A percentile compares a stretch with the other conserved stretches of the same genome.
Evolutionary conservation across 2,329 filamentous ascomycete genomes (phyloP).

Genomic region (Pseudocercospora pini-densiflorae): DNA sequence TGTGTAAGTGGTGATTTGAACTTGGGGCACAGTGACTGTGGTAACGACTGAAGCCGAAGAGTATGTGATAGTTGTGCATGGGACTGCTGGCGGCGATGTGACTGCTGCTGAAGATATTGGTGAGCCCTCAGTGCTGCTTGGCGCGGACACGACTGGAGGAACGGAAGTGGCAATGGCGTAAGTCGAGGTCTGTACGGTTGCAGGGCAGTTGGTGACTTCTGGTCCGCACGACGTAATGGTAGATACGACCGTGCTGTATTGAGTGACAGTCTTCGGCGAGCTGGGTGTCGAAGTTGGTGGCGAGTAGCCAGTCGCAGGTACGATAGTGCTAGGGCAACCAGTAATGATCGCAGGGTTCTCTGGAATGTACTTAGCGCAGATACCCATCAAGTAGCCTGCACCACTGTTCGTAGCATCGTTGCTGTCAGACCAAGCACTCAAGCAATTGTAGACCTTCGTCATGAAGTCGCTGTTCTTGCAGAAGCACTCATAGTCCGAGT

Average conservation of each 20-base stretch:
- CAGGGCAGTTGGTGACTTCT: conserved; percentile 45
- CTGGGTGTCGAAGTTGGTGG: conserved; percentile 20
- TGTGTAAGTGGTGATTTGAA: conserved; percentile 30
- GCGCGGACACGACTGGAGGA: conserved; percentile 12
- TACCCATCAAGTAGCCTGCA: conserved; percentile 84
- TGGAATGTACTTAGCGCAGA: conserved; percentile 77
- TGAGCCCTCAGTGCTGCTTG: conserved; percentile 22
- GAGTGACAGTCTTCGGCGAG: conserved; percentile 26
- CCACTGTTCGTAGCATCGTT: conserved; percentile 71
- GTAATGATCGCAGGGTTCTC: conserved; percentile 86
- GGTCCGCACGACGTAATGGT: conserved; percentile 48
- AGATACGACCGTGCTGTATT: conserved; percentile 36
- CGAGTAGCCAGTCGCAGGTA: conserved; percentile 44
- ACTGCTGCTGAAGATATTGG: conserved; percentile 17
- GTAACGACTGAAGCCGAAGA: conserved; percentile 43
- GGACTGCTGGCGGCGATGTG: conserved; percentile 30
- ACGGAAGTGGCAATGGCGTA: conserved; percentile 28
- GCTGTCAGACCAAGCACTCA: conserved; percentile 74
- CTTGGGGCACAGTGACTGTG: conserved; percentile 51
- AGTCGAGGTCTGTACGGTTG: conserved; percentile 17
- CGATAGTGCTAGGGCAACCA: conserved; percentile 66
- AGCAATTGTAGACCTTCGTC: conserved; percentile 77
- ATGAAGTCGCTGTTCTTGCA: conserved; percentile 80
- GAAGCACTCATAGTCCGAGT: conserved; percentile 84
- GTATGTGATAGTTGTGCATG: conserved; percentile 49